These are phyloP conservation scores for Tagetes erecta DNA, from an alignment of 129 eudicot species.

Conservation along the genomic window DNA sequence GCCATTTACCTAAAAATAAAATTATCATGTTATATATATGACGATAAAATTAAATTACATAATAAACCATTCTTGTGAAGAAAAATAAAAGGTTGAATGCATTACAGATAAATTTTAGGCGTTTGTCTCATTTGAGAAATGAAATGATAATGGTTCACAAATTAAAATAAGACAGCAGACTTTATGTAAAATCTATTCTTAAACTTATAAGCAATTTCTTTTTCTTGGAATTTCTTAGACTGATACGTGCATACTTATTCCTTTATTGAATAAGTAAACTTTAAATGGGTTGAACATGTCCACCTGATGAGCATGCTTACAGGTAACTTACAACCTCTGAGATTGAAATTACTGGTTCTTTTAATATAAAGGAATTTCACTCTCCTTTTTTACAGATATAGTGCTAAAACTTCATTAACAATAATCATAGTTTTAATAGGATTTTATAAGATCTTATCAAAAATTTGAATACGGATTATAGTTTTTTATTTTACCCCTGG, in stretches of 20 bases:
- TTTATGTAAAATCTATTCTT: neutral
- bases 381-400: neutral
- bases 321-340: neutral
- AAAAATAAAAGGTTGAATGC: neutral
- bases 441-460: neutral
- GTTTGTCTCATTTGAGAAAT: neutral
- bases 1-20: neutral
- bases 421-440: neutral
- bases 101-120: neutral
- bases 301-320: neutral
- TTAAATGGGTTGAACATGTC: neutral
- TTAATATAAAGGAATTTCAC: neutral
- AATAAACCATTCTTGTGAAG: neutral
- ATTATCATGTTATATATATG: neutral
- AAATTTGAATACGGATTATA: neutral
- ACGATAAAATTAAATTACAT: neutral
- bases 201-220: neutral
- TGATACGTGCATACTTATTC: neutral
- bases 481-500: neutral
- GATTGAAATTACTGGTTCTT: neutral
- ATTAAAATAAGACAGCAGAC: neutral
- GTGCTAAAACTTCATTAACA: neutral
- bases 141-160: neutral
- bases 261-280: neutral
- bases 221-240: neutral